Evolutionary conservation across 805 yeast species (phyloP), one percentile per base, ranked within the genome.

Genomic region (Metschnikowia rubicola): DNA sequence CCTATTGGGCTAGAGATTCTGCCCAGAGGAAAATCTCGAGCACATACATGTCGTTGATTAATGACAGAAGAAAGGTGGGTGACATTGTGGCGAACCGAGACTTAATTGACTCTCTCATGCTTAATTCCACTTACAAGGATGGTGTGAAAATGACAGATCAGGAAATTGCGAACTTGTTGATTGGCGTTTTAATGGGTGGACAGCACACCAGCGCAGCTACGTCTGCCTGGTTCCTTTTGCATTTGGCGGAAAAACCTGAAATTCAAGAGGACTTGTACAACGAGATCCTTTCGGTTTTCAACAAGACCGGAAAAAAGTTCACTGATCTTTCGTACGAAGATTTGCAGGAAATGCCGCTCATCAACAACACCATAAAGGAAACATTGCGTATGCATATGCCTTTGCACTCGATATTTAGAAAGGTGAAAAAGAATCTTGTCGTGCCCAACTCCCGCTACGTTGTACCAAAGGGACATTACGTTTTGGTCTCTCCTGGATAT

Each of bases 161-260:
- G 66, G 96, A 94, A 71, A 89, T 94, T 62, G 94, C 98, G 41
- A 87, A 91, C 69, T 75, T 94, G 67, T 74, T 90, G 66, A 92
- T 94, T 68, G 99, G 98, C 67, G 86, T 94, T 46, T 77, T 94
- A 52, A 94, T 94, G 99, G 99, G 99, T 61, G 99, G 99, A 53
- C 99, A 94, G 74, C 99, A 94, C 68, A 94, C 99, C 28, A 86
- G 96, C 53, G 94, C 98, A 37, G 80, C 98, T 21, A 94, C 99
- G 19, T 87, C 96, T 35, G 86, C 97, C 13, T 94, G 99, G 99
- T 83, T 83, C 62, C 73, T 94, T 63, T 77, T 94, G 55, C 98
- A 94, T 64, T 77, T 94, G 52, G 97, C 90, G 55, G 96, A 86
- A 60, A 76, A 81, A 60, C 96, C 95, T 39, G 86, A 87, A 35